Evolutionary conservation across 1,284 basidiomycete genomes (phyloP).

Genomic region (Rhodofomes roseus): DNA sequence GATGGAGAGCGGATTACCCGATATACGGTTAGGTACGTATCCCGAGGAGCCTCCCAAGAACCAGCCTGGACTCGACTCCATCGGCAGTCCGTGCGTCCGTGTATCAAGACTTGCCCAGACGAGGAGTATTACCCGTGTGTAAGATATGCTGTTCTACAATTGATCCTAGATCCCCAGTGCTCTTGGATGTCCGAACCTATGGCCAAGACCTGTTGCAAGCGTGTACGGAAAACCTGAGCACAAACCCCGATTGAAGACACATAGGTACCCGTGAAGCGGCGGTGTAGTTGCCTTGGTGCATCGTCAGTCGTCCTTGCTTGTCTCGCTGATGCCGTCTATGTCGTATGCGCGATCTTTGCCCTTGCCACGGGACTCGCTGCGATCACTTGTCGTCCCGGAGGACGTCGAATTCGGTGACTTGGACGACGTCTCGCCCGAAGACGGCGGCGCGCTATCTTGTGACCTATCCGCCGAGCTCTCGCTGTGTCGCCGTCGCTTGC

Average conservation of each 20-base stretch:
- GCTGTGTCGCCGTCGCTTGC: slow-evolving; percentile 9
- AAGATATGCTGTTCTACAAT: not conserved
- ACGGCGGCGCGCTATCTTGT: not conserved
- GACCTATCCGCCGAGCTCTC: not conserved
- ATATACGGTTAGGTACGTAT: not conserved
- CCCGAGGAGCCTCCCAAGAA: not conserved
- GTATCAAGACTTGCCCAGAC: not conserved
- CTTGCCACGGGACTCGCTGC: not conserved
- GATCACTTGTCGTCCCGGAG: not conserved
- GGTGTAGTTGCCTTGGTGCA: not conserved
- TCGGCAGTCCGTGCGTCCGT: not conserved
- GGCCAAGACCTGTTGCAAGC: not conserved
- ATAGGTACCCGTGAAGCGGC: not conserved
- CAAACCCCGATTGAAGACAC: not conserved
- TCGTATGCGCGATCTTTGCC: not conserved
- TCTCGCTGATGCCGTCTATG: not conserved
- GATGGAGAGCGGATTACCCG: not conserved
- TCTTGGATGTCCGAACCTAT: not conserved
- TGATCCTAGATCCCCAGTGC: not conserved
- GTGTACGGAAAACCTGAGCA: not conserved
- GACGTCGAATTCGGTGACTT: too few species aligned
- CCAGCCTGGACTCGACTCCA: not conserved
- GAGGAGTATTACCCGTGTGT: not conserved
- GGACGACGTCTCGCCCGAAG: not conserved
- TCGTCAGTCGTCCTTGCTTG: not conserved